Evolutionary conservation across 2,329 filamentous ascomycete species (phyloP).

Genomic region (Xylaria sp.): DNA sequence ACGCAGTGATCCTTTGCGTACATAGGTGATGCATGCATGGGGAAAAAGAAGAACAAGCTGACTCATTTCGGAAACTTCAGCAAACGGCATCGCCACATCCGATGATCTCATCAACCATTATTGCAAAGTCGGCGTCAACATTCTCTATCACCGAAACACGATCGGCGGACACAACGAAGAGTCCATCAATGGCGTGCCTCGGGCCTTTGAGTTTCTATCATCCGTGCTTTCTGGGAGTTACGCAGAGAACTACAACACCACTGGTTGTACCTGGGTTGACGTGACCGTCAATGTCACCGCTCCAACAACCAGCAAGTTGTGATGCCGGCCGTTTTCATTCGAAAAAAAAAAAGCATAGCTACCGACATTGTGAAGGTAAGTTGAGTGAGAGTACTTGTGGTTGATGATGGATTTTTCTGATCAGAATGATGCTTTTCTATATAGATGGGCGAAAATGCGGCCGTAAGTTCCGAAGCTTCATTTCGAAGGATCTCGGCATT

Average conservation of each 20-base stretch:
- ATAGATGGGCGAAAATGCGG: too few species aligned
- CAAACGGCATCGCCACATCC: conserved; percentile 53
- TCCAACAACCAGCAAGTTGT: background rate
- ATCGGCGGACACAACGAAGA: conserved; percentile 49
- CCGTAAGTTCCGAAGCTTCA: too few species aligned
- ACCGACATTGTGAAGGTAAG: background rate
- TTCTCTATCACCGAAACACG: conserved; percentile 52
- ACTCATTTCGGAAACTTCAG: too few species aligned
- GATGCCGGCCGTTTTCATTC: background rate
- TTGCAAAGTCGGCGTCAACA: conserved; percentile 47
- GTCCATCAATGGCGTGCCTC: conserved; percentile 26
- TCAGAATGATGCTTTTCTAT: too few species aligned
- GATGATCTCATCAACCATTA: conserved; percentile 50
- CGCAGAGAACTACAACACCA: conserved; percentile 9
- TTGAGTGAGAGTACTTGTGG: background rate
- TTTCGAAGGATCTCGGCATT: too few species aligned
- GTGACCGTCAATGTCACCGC: conserved; percentile 9
- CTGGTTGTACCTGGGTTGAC: conserved; percentile 17
- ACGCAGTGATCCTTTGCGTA: too few species aligned
- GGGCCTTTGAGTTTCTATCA: conserved; percentile 24
- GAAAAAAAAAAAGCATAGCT: background rate
- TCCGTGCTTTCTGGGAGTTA: conserved; percentile 8
- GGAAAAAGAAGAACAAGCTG: too few species aligned
- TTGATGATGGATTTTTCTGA: too few species aligned
- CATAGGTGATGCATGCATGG: too few species aligned